These are phyloP conservation scores for Thamnidium elegans DNA, from an alignment of 192 early-diverging fungal species.

Conservation along the genomic window DNA sequence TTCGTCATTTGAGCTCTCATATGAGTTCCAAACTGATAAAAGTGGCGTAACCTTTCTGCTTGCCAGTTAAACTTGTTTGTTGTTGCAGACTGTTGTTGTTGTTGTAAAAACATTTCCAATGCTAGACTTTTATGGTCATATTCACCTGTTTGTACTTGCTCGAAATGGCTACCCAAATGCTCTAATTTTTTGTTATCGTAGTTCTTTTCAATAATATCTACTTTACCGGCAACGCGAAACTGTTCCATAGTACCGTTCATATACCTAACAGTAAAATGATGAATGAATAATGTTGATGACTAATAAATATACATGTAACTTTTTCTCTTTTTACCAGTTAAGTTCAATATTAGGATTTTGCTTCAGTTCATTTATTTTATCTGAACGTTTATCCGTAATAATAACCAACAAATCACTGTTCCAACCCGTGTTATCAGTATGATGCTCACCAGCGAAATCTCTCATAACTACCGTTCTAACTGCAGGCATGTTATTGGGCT, in stretches of 20 bases:
- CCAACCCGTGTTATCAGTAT: constrained; percentile 26
- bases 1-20: constrained; percentile 26
- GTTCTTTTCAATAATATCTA: constrained; percentile 19
- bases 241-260: constrained; percentile 37
- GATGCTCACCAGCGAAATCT: constrained; percentile 36
- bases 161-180: neutral
- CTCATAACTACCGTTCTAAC: constrained; percentile 39
- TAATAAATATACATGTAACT: neutral
- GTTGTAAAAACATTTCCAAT: constrained; percentile 14
- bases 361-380: constrained; percentile 32
- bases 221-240: constrained; percentile 34
- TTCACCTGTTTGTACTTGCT: neutral
- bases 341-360: constrained; percentile 30
- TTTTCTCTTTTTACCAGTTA: constrained; percentile 24
- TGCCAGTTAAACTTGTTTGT: constrained; percentile 29
- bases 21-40: constrained; percentile 18
- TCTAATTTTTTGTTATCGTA: neutral
- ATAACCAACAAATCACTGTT: constrained; percentile 26
- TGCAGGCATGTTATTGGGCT: constrained; percentile 24
- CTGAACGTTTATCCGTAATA: constrained; percentile 27
- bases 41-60: constrained; percentile 32
- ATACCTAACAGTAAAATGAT: constrained; percentile 19
- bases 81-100: neutral
- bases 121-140: neutral
- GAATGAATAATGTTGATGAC: neutral